Base-by-base conservation (phyloP, 768 basidiomycete genomes). In the Lyophyllum decastes region DNA sequence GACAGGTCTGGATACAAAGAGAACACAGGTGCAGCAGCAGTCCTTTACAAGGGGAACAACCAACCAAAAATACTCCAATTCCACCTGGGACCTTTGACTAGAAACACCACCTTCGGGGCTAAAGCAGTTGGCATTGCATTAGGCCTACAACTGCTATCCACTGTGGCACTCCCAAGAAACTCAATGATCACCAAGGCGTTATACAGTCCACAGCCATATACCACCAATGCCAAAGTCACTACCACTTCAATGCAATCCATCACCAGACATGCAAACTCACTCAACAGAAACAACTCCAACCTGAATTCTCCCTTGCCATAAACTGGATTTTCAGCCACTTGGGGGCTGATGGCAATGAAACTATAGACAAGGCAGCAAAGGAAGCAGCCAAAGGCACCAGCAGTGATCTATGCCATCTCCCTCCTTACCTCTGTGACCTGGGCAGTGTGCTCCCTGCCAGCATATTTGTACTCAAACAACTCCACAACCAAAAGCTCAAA, bases 191-290 rank as follows among this genome's bases (percentile, higher is more conserved):
- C 30, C 30, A 33, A 25, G 52, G 41, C 1, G 25, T 54, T 16
- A 54, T 54, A 45, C 27, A 19, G 22, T 44, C 43, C 5, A 44
- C 43, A 22, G 52, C 52, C 2, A 33, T 54, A 4, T 27, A 9
- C 14, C 2, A 19, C 2, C 52, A 54, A 54, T 16, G 44, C 4
- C 27, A 33, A 27, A 47, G 53, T 22, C 53, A 54, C 4, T 54
- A 54, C 53, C 53, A 46, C 44, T 46, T 54, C 19, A 44, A 54
- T n/a, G 53, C 30, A 5, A 46, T 46, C 12, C 43, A 54, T 26
- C 4, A 2, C 30, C 41, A 44, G 33, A 43, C 43, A 4, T 5
- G n/a, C 10, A 14, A 9, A 8, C 1, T 54, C 8, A 25, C 35
- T 2, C 10, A 21, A 19, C n/a, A 16, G 19, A 14, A 45, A 7